Conservation (phyloP, 768 basidiomycete genomes). For the Lactarius sanguifluus region DNA sequence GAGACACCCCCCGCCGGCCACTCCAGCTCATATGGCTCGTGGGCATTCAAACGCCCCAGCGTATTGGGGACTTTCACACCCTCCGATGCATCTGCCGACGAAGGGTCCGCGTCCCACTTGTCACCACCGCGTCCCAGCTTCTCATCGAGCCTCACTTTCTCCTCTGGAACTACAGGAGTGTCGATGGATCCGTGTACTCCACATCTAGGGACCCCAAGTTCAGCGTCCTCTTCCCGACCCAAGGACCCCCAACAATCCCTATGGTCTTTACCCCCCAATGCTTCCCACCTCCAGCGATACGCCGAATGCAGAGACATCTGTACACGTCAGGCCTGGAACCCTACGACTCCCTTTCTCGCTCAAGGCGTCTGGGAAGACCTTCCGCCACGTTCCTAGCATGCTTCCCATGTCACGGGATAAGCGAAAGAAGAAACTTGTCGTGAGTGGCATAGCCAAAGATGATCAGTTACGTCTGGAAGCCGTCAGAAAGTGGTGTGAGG, state of each 20-base stretch:
- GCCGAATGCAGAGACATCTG: conserved; percentile 32
- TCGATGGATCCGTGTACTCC: conserved; percentile 27
- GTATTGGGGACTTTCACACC: conserved; percentile 64
- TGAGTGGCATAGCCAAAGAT: conserved; percentile 63
- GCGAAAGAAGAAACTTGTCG: conserved; percentile 57
- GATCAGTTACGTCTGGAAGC: conserved; percentile 67
- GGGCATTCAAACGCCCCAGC: conserved; percentile 46
- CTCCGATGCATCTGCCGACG: conserved; percentile 37
- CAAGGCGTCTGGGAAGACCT: conserved; percentile 28
- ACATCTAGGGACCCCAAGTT: conserved; percentile 39
- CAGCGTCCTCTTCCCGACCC: conserved; percentile 39
- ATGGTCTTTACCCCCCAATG: conserved; percentile 42
- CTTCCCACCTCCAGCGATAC: conserved; percentile 44
- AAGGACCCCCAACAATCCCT: conserved; percentile 40
- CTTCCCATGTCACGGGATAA: conserved; percentile 46
- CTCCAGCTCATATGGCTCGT: conserved; percentile 27
- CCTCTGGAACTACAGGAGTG: conserved; percentile 29
- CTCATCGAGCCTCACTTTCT: conserved; percentile 30
- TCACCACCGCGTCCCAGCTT: conserved; percentile 31
- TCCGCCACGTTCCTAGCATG: conserved; percentile 31
- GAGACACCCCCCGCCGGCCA: conserved; percentile 11
- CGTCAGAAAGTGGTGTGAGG: conserved; percentile 75
- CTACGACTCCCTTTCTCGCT: conserved; percentile 38
- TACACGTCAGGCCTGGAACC: conserved; percentile 33
- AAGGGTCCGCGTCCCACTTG: conserved; percentile 37